Evolutionary conservation across 768 basidiomycete genomes (phyloP), one percentile per base, ranked within the genome.

Genomic region (Trametes cubensis): DNA sequence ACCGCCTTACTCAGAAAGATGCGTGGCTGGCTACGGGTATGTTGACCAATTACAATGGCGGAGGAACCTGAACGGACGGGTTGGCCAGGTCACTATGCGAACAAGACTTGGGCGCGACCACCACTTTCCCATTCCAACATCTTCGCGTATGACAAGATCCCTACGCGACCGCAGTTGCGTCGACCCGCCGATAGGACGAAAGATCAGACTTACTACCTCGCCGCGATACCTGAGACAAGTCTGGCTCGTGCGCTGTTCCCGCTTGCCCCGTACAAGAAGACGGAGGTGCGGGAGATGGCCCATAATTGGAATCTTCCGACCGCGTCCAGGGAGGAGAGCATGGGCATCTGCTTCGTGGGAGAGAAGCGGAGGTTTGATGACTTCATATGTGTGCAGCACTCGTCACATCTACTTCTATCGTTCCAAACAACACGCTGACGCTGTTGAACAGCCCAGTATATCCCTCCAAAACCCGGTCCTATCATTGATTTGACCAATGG

Each of bases 341-440:
- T 96, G 85, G 95, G 95, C 0, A 82, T 98, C 18, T 98, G 95
- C 70, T 98, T 98, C 65, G 87, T 98, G 1, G 95, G 95, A 5
- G 85, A 95, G 70, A 85, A 88, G 69, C 79, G 80, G 11, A 82
- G 77, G 50, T 95, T 96, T 66, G 78, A 80, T 26, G 75, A 83
- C 10, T 98, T 95, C 70, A 73, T 95, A 51, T 83, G 92, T 90
- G 62, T 63, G 83, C 74, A 38, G 11, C 23, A 28, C 28, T 7
- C 48, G 48, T 28, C 25, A 23, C 40, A 14, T 20, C 6, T 21
- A n/a, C 15, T 6, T 8, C 18, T 28, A 17, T 15, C 42, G 11
- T 26, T 14, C 26, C 28, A 5, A 40, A 20, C 23, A 28, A 38
- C 30, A 4, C 39, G 10, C 42, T 63, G n/a, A 52, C 20, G 23